Conservation (phyloP, 495 filamentous ascomycete genomes). For the Talaromyces adpressus region DNA sequence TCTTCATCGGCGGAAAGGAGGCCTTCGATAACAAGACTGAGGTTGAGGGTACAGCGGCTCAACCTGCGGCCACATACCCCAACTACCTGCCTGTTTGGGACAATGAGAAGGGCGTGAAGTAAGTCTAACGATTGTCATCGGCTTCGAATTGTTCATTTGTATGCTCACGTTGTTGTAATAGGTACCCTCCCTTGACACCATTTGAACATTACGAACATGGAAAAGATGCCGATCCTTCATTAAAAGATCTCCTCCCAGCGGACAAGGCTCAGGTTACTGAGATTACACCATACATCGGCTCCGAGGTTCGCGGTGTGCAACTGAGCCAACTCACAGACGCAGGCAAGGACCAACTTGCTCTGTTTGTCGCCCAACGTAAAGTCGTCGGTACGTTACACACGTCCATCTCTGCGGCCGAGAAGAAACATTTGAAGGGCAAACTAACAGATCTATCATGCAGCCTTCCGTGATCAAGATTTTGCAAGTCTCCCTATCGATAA, state of each 20-base stretch:
- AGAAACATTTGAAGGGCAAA: neutral
- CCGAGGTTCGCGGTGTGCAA: conserved; percentile 48
- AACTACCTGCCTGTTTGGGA: conserved; percentile 77
- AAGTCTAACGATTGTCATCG: neutral
- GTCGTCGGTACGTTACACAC: conserved; percentile 37
- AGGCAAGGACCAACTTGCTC: conserved; percentile 51
- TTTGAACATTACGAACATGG: conserved; percentile 45
- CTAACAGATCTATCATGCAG: conserved; percentile 16
- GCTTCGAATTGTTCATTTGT: too few relatives aligned
- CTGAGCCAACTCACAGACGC: conserved; percentile 44
- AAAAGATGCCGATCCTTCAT: conserved; percentile 43
- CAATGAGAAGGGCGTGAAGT: conserved; percentile 30
- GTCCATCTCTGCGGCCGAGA: neutral
- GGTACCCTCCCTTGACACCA: conserved; percentile 35
- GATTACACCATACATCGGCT: conserved; percentile 49
- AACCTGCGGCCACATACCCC: conserved; percentile 51
- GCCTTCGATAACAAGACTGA: conserved; percentile 34
- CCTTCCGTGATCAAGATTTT: conserved; percentile 56
- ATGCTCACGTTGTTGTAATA: conserved; percentile 7
- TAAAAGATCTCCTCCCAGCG: conserved; percentile 44
- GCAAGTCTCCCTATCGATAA: conserved; percentile 49
- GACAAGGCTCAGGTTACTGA: conserved; percentile 34
- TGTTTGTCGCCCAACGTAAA: conserved; percentile 50
- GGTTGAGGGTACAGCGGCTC: conserved; percentile 36
- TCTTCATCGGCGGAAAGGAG: conserved; percentile 45